Percentiles rank a stretch among this genome's conserved stretches.
Conservation (phyloP, 495 filamentous ascomycete genomes). For the Penicillium cinerascens region DNA sequence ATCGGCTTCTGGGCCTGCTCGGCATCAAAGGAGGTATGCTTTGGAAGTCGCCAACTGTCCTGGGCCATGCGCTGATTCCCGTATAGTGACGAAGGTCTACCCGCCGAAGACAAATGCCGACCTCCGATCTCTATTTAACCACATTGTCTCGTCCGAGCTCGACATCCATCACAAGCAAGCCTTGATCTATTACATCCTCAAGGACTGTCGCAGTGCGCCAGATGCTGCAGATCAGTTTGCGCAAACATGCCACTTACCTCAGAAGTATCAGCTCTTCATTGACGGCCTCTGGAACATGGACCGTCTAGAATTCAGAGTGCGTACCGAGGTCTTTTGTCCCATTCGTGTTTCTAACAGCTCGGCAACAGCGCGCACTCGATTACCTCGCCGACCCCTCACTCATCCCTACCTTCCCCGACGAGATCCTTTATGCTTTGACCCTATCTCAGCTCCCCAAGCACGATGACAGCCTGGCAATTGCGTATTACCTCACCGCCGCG, state of each 20-base stretch:
- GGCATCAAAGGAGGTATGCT: conserved; percentile 60
- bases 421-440: conserved; percentile 69
- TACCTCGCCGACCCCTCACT: conserved; percentile 72
- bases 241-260: conserved; percentile 54
- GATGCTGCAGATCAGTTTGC: conserved; percentile 51
- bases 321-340: conserved; percentile 2
- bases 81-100: conserved; percentile 56
- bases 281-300: conserved; percentile 81
- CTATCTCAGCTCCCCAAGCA: conserved; percentile 51
- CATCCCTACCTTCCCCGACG: conserved; percentile 74
- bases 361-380: conserved; percentile 58
- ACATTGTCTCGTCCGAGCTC: conserved; percentile 56
- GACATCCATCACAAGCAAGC: conserved; percentile 72
- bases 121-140: conserved; percentile 60
- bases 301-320: conserved; percentile 60
- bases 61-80: background rate
- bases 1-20: conserved; percentile 67
- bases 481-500: conserved; percentile 70
- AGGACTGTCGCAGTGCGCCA: conserved; percentile 60
- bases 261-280: conserved; percentile 71
- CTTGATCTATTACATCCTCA: conserved; percentile 75
- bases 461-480: conserved; percentile 63
- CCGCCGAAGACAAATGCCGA: conserved; percentile 63
- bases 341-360: conserved; percentile 8
- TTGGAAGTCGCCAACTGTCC: background rate